These are phyloP conservation scores for Acanthochlamys bracteata DNA, from an alignment of 106 monocot genomes.

Conservation along the genomic window DNA sequence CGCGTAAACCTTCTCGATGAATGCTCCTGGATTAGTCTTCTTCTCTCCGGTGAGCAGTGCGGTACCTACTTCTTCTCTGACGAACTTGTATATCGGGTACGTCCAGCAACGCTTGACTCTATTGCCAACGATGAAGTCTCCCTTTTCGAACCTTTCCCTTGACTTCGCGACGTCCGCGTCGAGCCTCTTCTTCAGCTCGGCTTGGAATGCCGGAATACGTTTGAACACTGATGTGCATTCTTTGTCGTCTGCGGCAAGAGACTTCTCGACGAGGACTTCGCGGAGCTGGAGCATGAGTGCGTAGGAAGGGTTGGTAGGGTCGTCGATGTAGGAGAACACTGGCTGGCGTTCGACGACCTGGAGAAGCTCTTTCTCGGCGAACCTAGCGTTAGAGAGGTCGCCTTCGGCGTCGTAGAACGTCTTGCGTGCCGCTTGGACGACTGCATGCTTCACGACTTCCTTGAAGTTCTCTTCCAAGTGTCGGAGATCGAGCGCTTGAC, in stretches of 20 bases:
- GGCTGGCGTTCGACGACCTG: slow-evolving; percentile 23
- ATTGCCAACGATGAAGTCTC: not conserved
- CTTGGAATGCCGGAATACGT: not conserved
- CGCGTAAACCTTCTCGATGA: slow-evolving; percentile 13
- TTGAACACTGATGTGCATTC: slow-evolving; percentile 12
- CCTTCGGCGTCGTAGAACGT: slow-evolving; percentile 24
- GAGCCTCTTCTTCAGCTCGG: not conserved
- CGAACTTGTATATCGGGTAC: slow-evolving; percentile 1
- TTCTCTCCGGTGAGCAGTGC: slow-evolving; percentile 27
- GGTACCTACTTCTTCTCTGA: slow-evolving; percentile 20
- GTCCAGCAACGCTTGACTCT: not conserved
- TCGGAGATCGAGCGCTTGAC: slow-evolving; percentile 31
- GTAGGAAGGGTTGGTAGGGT: slow-evolving; percentile 21
- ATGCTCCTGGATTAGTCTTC: slow-evolving; percentile 10
- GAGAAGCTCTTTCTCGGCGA: slow-evolving; percentile 42
- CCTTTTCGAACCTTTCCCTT: not conserved
- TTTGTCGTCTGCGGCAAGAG: not conserved
- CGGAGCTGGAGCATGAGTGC: slow-evolving; percentile 28
- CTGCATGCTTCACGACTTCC: slow-evolving; percentile 26
- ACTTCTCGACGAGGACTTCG: slow-evolving; percentile 23
- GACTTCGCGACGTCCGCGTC: no score
- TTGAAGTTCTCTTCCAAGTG: slow-evolving; percentile 38
- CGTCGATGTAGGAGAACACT: slow-evolving; percentile 36
- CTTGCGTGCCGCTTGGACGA: slow-evolving; percentile 24
- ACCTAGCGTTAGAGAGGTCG: slow-evolving; percentile 24